A percentile compares a stretch with the other conserved stretches of the same genome.
These are phyloP conservation scores for Myxozyma kluyveri DNA, from an alignment of 805 yeast species.

Conservation along the genomic window DNA sequence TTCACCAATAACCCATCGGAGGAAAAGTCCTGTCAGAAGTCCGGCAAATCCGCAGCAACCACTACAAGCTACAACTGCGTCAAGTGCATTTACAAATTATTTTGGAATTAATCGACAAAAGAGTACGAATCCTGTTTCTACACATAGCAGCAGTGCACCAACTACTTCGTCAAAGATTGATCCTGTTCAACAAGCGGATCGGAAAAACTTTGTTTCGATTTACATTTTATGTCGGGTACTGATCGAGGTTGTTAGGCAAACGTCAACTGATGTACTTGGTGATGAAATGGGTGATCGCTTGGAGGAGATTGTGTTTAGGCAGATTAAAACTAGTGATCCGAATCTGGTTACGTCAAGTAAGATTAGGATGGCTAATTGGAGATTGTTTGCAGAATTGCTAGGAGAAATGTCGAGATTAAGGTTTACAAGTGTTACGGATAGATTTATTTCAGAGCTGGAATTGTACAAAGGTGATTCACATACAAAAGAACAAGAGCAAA, in stretches of 20 bases:
- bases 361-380: constrained; percentile 91
- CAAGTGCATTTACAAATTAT: neutral
- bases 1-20: constrained; percentile 16
- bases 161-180: constrained; percentile 38
- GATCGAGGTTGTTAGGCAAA: constrained; percentile 86
- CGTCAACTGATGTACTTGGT: constrained; percentile 69
- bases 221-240: constrained; percentile 87
- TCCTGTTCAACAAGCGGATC: constrained; percentile 76
- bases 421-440: constrained; percentile 83
- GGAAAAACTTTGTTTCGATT: constrained; percentile 81
- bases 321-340: constrained; percentile 84
- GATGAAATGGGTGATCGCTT: constrained; percentile 76
- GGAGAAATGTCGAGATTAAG: constrained; percentile 88
- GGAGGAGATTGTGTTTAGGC: constrained; percentile 91
- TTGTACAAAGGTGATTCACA: constrained; percentile 43
- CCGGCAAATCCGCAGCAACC: constrained; percentile 7
- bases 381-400: constrained; percentile 77
- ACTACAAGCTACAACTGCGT: neutral
- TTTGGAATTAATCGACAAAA: constrained; percentile 18
- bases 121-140: neutral
- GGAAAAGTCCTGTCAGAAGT: neutral
- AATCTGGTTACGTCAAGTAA: constrained; percentile 59
- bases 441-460: constrained; percentile 90
- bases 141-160: neutral
- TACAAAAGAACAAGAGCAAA: constrained; percentile 53